Evolutionary conservation across 345 rosid genomes (phyloP).

Genomic region (Sisymbrium altissimum): DNA sequence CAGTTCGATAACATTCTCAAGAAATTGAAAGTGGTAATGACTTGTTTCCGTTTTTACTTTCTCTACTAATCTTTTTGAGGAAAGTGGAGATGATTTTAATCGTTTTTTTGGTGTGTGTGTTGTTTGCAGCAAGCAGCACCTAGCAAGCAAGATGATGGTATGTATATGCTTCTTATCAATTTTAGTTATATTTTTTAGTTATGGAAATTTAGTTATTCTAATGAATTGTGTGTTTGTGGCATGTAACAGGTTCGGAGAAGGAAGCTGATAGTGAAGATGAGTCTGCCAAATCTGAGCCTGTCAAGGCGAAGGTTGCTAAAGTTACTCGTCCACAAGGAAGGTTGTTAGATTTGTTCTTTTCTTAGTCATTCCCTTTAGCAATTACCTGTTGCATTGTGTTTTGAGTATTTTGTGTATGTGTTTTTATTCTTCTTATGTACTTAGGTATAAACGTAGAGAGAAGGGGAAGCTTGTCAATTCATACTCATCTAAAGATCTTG

Average conservation of each 20-base stretch:
- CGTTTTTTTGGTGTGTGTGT: background rate
- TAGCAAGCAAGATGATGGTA: slow-evolving; percentile 52
- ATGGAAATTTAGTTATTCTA: background rate
- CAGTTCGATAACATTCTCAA: slow-evolving; percentile 93
- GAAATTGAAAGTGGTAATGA: slow-evolving; percentile 83
- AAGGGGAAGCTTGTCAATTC: slow-evolving; percentile 78
- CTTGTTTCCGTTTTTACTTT: too few species aligned
- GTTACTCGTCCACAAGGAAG: slow-evolving; percentile 91
- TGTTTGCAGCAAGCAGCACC: slow-evolving; percentile 66
- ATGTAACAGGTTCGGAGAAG: slow-evolving; percentile 39
- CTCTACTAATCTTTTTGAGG: background rate
- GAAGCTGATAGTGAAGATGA: slow-evolving; percentile 37
- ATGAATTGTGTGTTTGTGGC: background rate
- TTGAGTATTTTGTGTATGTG: background rate
- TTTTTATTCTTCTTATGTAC: background rate
- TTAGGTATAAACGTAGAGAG: slow-evolving; percentile 81
- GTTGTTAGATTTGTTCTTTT: slow-evolving; percentile 38
- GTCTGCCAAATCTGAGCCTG: slow-evolving; percentile 34
- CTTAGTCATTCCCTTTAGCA: background rate
- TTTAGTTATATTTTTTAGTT: background rate
- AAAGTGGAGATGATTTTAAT: background rate
- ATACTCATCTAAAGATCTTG: slow-evolving; percentile 83
- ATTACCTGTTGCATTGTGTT: background rate
- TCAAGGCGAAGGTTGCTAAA: slow-evolving; percentile 43
- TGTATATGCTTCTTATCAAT: background rate